Evolutionary conservation across 1,139 yeast genomes (phyloP), one percentile per base, ranked within the genome.

Genomic region (Blastobotrys malaysiensis): DNA sequence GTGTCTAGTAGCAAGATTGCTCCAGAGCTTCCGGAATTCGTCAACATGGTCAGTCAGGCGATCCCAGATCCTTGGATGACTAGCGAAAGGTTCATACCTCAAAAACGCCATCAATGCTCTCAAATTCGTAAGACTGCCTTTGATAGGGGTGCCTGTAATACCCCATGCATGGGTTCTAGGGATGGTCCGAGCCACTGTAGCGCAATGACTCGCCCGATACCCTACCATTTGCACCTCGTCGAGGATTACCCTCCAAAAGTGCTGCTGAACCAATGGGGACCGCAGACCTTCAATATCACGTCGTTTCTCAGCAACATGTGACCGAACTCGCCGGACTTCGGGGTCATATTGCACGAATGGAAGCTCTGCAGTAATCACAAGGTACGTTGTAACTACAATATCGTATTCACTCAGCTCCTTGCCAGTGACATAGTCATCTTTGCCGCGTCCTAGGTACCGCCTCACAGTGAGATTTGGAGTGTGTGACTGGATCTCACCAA

Each of bases 181-280:
- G 21, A 93, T 81, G 45, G 87, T 73, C 2, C 88, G 76, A 0
- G 97, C 90, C 55, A 89, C 88, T 59, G 81, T 83, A 22, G 95
- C 89, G 1, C 95, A 89, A 51, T 87, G 79, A 1, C 93, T 81
- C 1, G 82, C 77, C 19, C 86, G 84, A 4, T 84, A 80, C 5
- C 88, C 82, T 2, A 93, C 87, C 93, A 90, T 88, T 70, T 93
- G 99, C 1, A 88, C 97, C 69, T 93, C 99, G 72, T 93, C 99
- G 43, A 91, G 71, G 0, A 91, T 80, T 1, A 93, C 87, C 57
- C 99, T 76, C 90, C 95, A 88, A 69, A 91, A 93, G 62, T 91
- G 90, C n/a, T 86, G 70, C 48, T 86, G 73, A 73, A 90, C 87
- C 20, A 93, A 72, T 0, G 97, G 97, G 0, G 96, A 87, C 43